Evolutionary conservation across 2,329 filamentous ascomycete species (phyloP).

Genomic region (Stylonectria norvegica): DNA sequence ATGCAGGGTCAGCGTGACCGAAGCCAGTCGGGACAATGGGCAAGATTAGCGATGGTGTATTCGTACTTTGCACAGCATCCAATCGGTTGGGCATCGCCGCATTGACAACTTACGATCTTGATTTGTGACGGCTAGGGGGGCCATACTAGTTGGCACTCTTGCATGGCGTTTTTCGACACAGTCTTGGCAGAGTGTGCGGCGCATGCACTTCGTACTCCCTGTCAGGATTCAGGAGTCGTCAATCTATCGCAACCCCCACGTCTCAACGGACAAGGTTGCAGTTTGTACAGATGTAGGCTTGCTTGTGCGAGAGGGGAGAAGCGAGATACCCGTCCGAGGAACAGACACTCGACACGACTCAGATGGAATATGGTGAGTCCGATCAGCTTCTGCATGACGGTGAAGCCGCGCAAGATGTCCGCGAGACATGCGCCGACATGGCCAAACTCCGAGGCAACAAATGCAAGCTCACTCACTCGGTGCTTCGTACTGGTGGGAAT

Average conservation of each 20-base stretch:
- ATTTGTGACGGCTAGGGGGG: constrained; percentile 15
- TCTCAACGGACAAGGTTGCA: no score
- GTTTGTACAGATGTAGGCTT: no score
- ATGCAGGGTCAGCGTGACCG: constrained; percentile 23
- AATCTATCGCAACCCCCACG: no score
- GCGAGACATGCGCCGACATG: constrained; percentile 1
- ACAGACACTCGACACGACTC: constrained; percentile 7
- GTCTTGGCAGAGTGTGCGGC: constrained; percentile 16
- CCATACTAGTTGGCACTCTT: constrained; percentile 19
- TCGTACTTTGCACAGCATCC: constrained; percentile 19
- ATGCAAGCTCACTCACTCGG: no score
- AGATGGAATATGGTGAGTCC: constrained; percentile 16
- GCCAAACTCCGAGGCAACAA: no score
- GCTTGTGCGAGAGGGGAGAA: not conserved
- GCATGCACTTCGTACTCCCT: no score
- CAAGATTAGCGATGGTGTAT: constrained; percentile 27
- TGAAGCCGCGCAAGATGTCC: constrained; percentile 11
- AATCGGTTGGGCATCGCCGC: constrained; percentile 22
- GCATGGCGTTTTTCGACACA: constrained; percentile 16
- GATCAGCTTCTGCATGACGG: constrained; percentile 19
- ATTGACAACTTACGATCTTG: constrained; percentile 24
- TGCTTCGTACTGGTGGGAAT: no score
- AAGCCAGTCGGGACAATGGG: constrained; percentile 15
- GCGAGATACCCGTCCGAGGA: constrained; percentile 8
- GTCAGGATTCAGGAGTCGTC: constrained; percentile 9